phyloP scores from a whole-genome alignment of 345 rosid genomes.

The Bruguiera gymnorhiza region DNA sequence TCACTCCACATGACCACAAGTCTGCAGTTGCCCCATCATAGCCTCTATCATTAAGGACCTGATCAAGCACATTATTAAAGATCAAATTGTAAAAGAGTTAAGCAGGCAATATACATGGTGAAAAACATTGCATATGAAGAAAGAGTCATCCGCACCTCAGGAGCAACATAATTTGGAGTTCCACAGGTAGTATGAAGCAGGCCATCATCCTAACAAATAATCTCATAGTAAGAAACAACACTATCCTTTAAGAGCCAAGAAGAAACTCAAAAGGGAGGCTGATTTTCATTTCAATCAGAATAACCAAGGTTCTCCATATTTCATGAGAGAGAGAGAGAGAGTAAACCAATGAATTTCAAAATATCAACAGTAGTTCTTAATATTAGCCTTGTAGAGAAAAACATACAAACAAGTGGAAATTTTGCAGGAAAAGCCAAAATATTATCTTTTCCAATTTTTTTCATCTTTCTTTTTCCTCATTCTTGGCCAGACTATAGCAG shows the following conservation, averaged over 20 bases:
- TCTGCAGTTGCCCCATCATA: conserved; percentile 98
- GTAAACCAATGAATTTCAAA: too few species aligned
- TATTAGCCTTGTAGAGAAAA: too few species aligned
- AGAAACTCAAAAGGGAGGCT: not conserved
- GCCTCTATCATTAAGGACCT: conserved; percentile 96
- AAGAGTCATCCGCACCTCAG: conserved; percentile 61
- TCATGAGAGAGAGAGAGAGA: not conserved
- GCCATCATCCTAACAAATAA: conserved; percentile 74
- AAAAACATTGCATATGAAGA: conserved; percentile 2
- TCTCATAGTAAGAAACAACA: conserved; percentile 19
- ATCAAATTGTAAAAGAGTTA: not conserved
- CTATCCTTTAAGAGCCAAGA: not conserved
- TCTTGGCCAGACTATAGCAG: not conserved
- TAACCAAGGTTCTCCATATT: not conserved
- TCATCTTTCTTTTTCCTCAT: not conserved
- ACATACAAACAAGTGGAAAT: too few species aligned
- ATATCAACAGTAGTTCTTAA: too few species aligned
- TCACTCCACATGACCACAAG: conserved; percentile 97
- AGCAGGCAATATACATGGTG: not conserved
- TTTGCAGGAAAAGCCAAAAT: too few species aligned
- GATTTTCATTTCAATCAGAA: not conserved
- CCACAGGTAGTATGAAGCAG: conserved; percentile 95
- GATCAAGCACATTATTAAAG: conserved; percentile 14
- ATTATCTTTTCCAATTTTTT: too few species aligned
- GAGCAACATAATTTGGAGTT: conserved; percentile 97